These are phyloP conservation scores for Lentinula detonsa DNA, from an alignment of 768 basidiomycete genomes.

Conservation along the genomic window DNA sequence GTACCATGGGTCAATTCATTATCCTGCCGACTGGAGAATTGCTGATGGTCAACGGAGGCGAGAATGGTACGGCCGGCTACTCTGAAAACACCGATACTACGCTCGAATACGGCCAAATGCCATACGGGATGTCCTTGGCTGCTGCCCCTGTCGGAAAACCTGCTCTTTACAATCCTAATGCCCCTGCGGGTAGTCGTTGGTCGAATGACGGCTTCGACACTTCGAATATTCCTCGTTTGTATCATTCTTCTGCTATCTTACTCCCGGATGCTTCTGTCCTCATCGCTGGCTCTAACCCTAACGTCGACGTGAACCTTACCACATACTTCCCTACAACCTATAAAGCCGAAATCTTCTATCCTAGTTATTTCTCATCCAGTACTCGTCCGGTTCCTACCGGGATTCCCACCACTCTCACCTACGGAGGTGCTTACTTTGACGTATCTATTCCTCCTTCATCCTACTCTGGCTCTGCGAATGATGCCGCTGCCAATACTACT, in stretches of 20 bases:
- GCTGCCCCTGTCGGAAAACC: conserved; percentile 74
- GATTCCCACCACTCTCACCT: conserved; percentile 65
- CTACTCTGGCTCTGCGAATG: conserved; percentile 62
- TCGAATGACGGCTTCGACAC: conserved; percentile 57
- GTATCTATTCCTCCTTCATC: conserved; percentile 62
- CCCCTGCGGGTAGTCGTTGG: conserved; percentile 71
- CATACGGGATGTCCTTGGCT: conserved; percentile 67
- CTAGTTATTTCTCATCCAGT: conserved; percentile 71
- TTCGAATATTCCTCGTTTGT: conserved; percentile 71
- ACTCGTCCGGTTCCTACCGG: conserved; percentile 66
- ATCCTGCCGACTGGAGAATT: conserved; percentile 72
- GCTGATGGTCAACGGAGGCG: conserved; percentile 80
- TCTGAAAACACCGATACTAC: conserved; percentile 50
- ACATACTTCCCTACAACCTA: conserved; percentile 73
- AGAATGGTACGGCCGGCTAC: conserved; percentile 88
- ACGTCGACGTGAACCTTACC: conserved; percentile 69
- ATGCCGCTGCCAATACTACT: conserved; percentile 66
- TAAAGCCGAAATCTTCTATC: conserved; percentile 85
- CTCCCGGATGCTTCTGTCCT: conserved; percentile 84
- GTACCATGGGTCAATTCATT: conserved; percentile 93
- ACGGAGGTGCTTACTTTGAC: conserved; percentile 81
- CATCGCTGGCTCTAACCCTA: conserved; percentile 91
- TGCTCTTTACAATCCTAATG: conserved; percentile 78
- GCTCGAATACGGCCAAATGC: conserved; percentile 45
- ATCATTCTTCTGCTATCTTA: conserved; percentile 87